phyloP scores from a whole-genome alignment of 768 basidiomycete genomes.

The Suillus spraguei region DNA sequence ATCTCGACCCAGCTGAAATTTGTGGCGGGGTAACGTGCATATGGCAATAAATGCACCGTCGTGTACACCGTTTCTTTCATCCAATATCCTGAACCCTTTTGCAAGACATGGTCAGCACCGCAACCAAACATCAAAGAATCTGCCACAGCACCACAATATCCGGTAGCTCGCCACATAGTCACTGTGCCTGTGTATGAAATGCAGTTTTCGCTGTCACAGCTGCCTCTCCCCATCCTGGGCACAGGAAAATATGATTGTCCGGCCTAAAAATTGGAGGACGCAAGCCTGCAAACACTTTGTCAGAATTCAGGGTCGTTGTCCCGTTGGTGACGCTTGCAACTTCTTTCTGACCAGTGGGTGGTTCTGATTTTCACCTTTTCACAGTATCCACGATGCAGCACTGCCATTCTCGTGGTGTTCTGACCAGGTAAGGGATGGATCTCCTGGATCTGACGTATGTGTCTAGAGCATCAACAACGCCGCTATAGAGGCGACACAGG shows the following conservation, averaged over 20 bases:
- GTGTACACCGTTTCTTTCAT: constrained; percentile 30
- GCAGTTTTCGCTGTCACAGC: neutral
- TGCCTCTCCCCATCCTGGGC: neutral
- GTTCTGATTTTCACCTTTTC: constrained; percentile 8
- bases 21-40: constrained; percentile 40
- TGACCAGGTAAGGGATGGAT: neutral
- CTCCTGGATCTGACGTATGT: neutral
- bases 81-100: constrained; percentile 17
- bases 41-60: constrained; percentile 41
- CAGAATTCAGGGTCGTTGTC: constrained; percentile 46
- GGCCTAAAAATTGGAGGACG: constrained; percentile 35
- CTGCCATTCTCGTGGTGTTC: neutral
- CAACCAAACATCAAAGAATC: constrained; percentile 18
- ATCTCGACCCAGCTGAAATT: constrained; percentile 32
- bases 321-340: constrained; percentile 41
- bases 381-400: constrained; percentile 24
- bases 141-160: constrained; percentile 11
- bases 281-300: constrained; percentile 44
- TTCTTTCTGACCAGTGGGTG: constrained; percentile 21
- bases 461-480: neutral
- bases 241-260: constrained; percentile 3
- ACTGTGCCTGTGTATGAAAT: constrained; percentile 9
- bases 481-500: constrained; percentile 14
- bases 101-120: constrained; percentile 23
- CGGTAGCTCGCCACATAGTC: constrained; percentile 3